Base-by-base conservation (phyloP, 129 eudicot species). In the Glebionis coronaria region DNA sequence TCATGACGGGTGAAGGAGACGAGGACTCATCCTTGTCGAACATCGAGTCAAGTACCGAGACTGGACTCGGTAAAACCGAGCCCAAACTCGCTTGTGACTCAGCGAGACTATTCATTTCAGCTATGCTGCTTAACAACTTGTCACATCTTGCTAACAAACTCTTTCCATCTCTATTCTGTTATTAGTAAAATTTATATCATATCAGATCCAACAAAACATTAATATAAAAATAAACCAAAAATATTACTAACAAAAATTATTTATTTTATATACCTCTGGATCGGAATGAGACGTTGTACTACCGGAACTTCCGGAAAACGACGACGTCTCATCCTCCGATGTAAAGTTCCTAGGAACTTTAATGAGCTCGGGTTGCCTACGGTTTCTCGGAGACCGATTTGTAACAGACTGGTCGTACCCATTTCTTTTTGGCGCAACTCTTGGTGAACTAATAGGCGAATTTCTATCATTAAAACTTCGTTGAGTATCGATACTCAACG, bases 61-160 rank as follows among this genome's bases (percentile, higher is more conserved):
- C 75, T 4, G 80, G 80, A 76, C 80, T 76, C 8, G 80, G 80
- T 61, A 76, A 23, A 14, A 76, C 70, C 23, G 97, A 94, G 49
- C 76, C 86, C 0, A 92, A 93, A 80, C 94, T 89, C 59, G 86
- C 81, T 56, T 89, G 97, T 70, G 79, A 72, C 80, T 77, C 76
- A 47, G 79, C 85, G 21, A 83, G 69, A 12, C 86, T 69, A 35
- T 75, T 89, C 87, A 94, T 94, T 54, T 89, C 97, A 1, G 95
- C 87, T 40, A 94, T 94, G 73, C 99, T 94, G 71, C 82, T 65
- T 0, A 94, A 86, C 56, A 94, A 69, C 75, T 87, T 87, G 57
- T 87, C 97, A 65, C 97, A 94, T 74, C 99, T 86, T 75, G 88
- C 90, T 72, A 94, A 63, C 35, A 94, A 29, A 78, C 66, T 94